Base-by-base conservation (phyloP, 225 moss, liverwort and hornwort genomes). In the Ulota crispa region DNA sequence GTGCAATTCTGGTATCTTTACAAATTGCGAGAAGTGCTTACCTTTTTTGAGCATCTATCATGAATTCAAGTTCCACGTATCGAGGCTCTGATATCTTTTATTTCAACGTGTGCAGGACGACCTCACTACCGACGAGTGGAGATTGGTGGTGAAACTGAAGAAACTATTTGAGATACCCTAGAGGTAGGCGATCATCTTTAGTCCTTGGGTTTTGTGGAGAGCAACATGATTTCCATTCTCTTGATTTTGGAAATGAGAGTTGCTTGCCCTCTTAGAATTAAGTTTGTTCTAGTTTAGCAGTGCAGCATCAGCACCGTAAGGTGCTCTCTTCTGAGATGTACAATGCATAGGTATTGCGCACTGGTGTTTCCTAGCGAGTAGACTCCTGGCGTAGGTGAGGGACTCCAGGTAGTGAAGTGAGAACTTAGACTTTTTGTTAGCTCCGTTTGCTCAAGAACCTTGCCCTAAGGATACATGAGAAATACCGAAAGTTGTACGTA, bases 71-170 rank as follows among this genome's bases (percentile, higher is more conserved):
- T 64, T 82, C 13, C 27, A 72, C 27, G 20, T 71, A 56, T 32
- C 27, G 21, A 23, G 75, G 32, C 19, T 30, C 63, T 83, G 61
- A 82, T 73, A 21, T 50, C 27, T 59, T 78, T 28, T 16, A 9
- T 78, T 83, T 75, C 67, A 60, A 68, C 30, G 7, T 76, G 69
- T 91, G 72, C 88, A 91, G 91, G 91, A 91, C 45, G 91, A 91
- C 55, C 83, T 91, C 41, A 87, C 85, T 26, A 91, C 89, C 1
- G 91, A 91, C 15, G 91, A 91, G 79, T 91, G 91, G 91, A 91
- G 81, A 68, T 32, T 91, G 60, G 91, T 91, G 68, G 89, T 91
- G 83, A 91, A 91, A 56, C 77, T 91, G 85, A 91, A 91, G 87
- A 89, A 85, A 59, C 81, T 91, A 8, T 91, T 91, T 30, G 91